Conservation (phyloP, 805 yeast species). For the Metschnikowia continentalis region DNA sequence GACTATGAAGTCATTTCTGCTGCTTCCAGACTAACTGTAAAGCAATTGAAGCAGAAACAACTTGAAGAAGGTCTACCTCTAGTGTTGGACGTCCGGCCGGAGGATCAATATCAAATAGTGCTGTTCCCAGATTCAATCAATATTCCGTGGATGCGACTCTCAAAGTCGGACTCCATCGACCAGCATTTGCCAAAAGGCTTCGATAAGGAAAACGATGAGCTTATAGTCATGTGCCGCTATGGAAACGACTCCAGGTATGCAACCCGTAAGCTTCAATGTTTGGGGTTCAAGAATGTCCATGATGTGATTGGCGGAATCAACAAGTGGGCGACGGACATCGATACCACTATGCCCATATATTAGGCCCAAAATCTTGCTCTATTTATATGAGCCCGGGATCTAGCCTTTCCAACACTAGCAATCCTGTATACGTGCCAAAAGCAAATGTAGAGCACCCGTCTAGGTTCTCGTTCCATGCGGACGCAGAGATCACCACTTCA, state of each 20-base stretch:
- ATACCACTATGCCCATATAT: conserved; percentile 28
- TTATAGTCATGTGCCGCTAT: conserved; percentile 72
- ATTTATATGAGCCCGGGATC: conserved; percentile 18
- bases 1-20: conserved; percentile 42
- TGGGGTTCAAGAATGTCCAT: conserved; percentile 46
- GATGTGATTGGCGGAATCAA: conserved; percentile 79
- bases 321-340: conserved; percentile 61
- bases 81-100: conserved; percentile 75
- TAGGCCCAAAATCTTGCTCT: not conserved
- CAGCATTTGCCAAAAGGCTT: conserved; percentile 18
- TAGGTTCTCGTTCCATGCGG: conserved; percentile 56
- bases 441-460: conserved; percentile 46
- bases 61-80: conserved; percentile 27
- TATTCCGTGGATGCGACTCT: conserved; percentile 53
- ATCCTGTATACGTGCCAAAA: conserved; percentile 49
- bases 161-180: conserved; percentile 18
- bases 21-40: conserved; percentile 45
- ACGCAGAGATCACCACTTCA: conserved; percentile 44
- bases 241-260: conserved; percentile 92
- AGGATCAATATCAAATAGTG: conserved; percentile 68
- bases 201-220: conserved; percentile 20
- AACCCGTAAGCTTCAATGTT: conserved; percentile 47
- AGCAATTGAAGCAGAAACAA: conserved; percentile 26
- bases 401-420: conserved; percentile 43
- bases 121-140: conserved; percentile 56